A percentile compares a stretch with the other conserved stretches of the same genome.
These are phyloP conservation scores for Euphrasia confusa DNA, from an alignment of 257 asterid genomes.

Conservation along the genomic window DNA sequence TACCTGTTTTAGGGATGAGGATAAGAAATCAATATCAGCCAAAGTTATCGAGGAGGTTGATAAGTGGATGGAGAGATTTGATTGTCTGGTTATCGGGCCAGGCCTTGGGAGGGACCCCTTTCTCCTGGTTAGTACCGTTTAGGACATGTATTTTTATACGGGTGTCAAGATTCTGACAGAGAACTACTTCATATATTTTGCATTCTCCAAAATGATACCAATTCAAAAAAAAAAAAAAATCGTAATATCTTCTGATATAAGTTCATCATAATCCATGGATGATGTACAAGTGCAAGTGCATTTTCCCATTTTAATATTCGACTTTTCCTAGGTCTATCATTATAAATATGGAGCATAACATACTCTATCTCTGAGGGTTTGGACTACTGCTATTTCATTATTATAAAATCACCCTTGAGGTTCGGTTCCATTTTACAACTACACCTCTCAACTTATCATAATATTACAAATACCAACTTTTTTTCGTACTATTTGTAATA, in stretches of 20 bases:
- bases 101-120: conserved; percentile 97
- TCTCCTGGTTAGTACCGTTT: conserved; percentile 59
- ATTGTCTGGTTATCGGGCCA: conserved; percentile 91
- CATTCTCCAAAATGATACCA: too few relatives aligned
- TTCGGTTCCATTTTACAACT: too few relatives aligned
- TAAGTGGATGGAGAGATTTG: conserved; percentile 98
- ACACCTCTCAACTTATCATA: too few relatives aligned
- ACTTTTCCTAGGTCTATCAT: too few relatives aligned
- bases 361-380: too few relatives aligned
- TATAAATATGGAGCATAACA: too few relatives aligned
- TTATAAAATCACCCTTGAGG: too few relatives aligned
- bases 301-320: background rate
- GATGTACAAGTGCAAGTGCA: background rate
- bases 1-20: conserved; percentile 67
- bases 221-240: too few relatives aligned
- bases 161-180: conserved; percentile 7
- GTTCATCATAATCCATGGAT: conserved; percentile 1
- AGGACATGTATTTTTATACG: conserved; percentile 11
- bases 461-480: too few relatives aligned
- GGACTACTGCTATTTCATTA: too few relatives aligned
- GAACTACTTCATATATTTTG: background rate
- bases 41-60: conserved; percentile 77
- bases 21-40: conserved; percentile 52
- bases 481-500: background rate
- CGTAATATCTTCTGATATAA: background rate